These are phyloP conservation scores for Neobulgaria alba DNA, from an alignment of 2,329 filamentous ascomycete species.

Conservation along the genomic window DNA sequence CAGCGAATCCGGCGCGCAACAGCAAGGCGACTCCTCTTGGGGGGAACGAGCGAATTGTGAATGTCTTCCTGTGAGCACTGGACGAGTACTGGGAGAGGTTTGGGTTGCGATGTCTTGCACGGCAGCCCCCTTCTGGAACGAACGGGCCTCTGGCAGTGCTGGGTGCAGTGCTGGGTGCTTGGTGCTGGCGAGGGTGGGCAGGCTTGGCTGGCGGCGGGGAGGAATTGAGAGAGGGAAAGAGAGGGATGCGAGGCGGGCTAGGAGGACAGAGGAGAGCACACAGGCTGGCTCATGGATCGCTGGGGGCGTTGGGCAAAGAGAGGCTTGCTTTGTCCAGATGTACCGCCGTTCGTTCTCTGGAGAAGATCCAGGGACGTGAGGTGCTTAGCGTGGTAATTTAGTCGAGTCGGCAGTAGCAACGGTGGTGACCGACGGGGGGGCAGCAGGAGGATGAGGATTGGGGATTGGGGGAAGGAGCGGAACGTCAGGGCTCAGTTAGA, in stretches of 20 bases:
- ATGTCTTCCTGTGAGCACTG: neutral
- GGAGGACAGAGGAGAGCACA: neutral
- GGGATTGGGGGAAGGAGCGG: neutral
- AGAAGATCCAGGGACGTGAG: conserved; percentile 6
- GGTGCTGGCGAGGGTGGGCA: conserved; percentile 3
- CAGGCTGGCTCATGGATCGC: neutral
- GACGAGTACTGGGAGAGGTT: neutral
- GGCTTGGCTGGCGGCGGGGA: neutral
- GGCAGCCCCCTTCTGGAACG: conserved; percentile 14
- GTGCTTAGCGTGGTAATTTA: neutral
- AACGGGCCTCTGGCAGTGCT: conserved; percentile 9
- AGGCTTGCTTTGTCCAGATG: conserved; percentile 2
- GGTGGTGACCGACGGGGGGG: neutral
- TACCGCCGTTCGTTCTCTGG: neutral
- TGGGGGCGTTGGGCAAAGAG: neutral
- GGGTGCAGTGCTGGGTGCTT: conserved; percentile 5
- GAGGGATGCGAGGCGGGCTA: neutral
- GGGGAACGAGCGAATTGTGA: conserved; percentile 11
- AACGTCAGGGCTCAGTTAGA: neutral
- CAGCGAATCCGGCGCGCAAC: too few relatives aligned
- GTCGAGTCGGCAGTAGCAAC: conserved; percentile 5
- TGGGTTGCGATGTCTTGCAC: neutral
- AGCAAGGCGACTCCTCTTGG: too few relatives aligned
- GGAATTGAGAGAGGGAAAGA: conserved; percentile 4
- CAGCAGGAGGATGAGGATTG: neutral